Evolutionary conservation across 1,139 yeast species (phyloP), one percentile per base, ranked within the genome.

Genomic region (Meyerozyma carpophila): DNA sequence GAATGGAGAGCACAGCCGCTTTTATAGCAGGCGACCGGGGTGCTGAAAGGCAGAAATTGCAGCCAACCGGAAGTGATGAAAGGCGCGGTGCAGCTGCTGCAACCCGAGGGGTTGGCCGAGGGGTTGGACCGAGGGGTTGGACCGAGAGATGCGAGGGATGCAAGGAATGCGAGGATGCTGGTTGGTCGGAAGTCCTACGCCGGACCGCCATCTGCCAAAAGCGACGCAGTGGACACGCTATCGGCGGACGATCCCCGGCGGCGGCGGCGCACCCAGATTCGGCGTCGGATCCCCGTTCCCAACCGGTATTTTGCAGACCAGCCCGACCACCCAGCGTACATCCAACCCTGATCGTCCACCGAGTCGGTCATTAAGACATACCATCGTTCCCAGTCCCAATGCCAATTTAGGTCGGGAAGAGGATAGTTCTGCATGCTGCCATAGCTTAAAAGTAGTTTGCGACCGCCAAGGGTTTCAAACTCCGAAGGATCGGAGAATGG

Each of bases 311-410:
- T 34, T 20, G 37, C 26, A 2, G 37, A 34, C 37, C 37, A 34
- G 6, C 37, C 37, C 7, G 37, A 34, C 37, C 37, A 34, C 25
- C 37, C 37, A 18, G 37, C 37, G 55, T 85, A 85, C 21, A 78
- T 61, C 93, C 94, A 85, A 2, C 94, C 94, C 50, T 82, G 84
- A 50, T 83, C 89, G 57, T 85, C 94, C 13, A 83, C 77, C 53
- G 84, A 90, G 39, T 74, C 71, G 29, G 77, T 64, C 94, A 84
- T 84, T 50, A 83, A 71, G 9, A 83, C 79, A 53, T 82, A 82
- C 94, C 93, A 85, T 27, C 68, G 61, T 32, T 71, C 70, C 94
- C 94, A 85, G 24, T 65, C 58, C 94, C 94, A 85, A 45, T 62
- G 61, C 94, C 93, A 85, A 43, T 73, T 61, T 37, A 77, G 65